phyloP scores from a whole-genome alignment of 352 stramenopile genomes.

The Globisporangium recalcitrans region DNA sequence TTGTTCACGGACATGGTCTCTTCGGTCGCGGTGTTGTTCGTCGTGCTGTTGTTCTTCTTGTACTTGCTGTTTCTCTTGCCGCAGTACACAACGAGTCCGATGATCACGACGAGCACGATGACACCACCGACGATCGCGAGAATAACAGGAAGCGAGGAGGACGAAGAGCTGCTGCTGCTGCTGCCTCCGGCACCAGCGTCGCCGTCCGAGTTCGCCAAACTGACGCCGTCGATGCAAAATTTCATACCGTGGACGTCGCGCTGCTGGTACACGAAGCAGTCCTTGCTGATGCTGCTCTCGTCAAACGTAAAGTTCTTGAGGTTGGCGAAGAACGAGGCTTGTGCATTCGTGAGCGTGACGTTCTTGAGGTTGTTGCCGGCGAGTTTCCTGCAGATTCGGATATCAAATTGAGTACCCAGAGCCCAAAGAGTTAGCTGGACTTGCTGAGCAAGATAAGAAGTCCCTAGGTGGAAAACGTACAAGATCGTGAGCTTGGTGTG shows the following conservation, averaged over 20 bases:
- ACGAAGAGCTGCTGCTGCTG: not conserved
- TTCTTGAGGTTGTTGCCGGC: not conserved
- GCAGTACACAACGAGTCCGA: not conserved
- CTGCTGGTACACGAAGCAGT: constrained; percentile 6
- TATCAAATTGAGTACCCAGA: no score
- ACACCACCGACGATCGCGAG: not conserved
- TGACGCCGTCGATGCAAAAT: constrained; percentile 4
- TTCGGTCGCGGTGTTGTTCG: not conserved
- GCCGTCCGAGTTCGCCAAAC: not conserved
- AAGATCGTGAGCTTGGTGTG: constrained; percentile 2
- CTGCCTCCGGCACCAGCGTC: not conserved
- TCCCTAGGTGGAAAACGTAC: no score
- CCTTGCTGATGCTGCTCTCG: not conserved
- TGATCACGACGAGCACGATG: not conserved
- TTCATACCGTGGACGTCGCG: not conserved
- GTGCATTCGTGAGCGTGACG: constrained; percentile 5
- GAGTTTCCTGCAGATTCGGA: not conserved
- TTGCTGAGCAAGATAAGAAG: no score
- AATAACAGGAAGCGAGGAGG: not conserved
- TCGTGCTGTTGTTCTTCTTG: not conserved
- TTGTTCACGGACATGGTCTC: not conserved
- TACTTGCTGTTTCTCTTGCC: not conserved
- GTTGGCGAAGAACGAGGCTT: constrained; percentile 8
- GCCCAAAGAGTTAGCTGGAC: not conserved
- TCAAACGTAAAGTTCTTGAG: not conserved